Evolutionary conservation across 208 protist species (phyloP).

Genomic region (Phytomonas sp.): DNA sequence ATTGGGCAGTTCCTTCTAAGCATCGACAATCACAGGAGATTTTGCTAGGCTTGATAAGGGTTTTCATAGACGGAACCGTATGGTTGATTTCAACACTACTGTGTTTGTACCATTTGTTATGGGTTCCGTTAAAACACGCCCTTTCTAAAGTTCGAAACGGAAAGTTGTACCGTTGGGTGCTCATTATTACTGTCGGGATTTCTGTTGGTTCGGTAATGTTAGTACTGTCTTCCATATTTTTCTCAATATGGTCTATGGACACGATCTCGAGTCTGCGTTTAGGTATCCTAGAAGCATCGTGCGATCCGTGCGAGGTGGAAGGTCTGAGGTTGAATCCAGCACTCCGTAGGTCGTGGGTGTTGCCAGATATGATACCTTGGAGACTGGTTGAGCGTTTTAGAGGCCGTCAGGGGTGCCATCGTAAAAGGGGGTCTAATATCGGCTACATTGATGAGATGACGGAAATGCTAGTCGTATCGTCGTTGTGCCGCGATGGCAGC

Average conservation of each 20-base stretch:
- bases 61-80: conserved; percentile 11
- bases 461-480: conserved; percentile 29
- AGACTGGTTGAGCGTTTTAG: conserved; percentile 35
- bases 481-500: conserved; percentile 22
- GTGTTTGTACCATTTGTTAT: conserved; percentile 10
- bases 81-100: background rate
- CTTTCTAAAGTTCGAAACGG: background rate
- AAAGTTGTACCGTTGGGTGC: background rate
- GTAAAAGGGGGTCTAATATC: conserved; percentile 9
- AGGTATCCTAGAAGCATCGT: conserved; percentile 22
- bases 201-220: background rate
- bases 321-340: conserved; percentile 20
- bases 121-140: background rate
- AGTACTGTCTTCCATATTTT: background rate
- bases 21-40: conserved; percentile 50
- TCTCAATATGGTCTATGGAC: conserved; percentile 7
- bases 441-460: conserved; percentile 27
- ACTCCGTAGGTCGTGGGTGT: conserved; percentile 26
- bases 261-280: conserved; percentile 19
- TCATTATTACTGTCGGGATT: background rate
- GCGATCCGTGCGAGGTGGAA: conserved; percentile 32
- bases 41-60: conserved; percentile 17
- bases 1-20: conserved; percentile 15
- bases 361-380: conserved; percentile 27
- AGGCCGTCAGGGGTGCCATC: conserved; percentile 26